Evolutionary conservation across 345 rosid species (phyloP).

Genomic region (Lenwebbia sp.): DNA sequence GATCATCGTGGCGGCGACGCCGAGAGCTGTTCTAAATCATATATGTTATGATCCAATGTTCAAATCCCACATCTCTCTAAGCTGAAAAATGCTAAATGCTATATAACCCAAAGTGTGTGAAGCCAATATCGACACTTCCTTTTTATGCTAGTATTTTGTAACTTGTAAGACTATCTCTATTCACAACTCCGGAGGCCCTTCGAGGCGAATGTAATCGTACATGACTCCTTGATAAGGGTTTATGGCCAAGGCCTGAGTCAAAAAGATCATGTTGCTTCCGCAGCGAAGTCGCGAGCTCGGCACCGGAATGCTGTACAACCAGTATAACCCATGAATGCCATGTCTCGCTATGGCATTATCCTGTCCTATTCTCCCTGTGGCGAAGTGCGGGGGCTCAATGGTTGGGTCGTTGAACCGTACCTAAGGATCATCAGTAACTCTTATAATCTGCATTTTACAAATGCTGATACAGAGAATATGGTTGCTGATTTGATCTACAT

Average conservation of each 20-base stretch:
- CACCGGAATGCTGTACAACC: conserved; percentile 43
- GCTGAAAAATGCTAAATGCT: neutral
- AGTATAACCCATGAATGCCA: conserved; percentile 76
- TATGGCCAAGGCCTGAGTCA: conserved; percentile 41
- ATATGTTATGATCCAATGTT: neutral
- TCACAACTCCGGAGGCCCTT: conserved; percentile 29
- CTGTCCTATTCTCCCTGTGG: conserved; percentile 44
- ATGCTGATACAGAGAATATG: neutral
- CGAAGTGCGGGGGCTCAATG: conserved; percentile 15
- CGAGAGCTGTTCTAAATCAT: neutral
- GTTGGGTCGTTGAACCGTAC: conserved; percentile 39
- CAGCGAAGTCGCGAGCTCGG: conserved; percentile 17
- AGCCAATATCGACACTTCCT: neutral
- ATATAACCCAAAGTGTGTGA: neutral
- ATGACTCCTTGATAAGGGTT: conserved; percentile 46
- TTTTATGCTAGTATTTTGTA: neutral
- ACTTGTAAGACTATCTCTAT: neutral
- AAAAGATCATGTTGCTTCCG: conserved; percentile 47
- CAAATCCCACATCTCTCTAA: neutral
- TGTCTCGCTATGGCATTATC: conserved; percentile 84
- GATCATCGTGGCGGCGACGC: neutral
- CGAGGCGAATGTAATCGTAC: conserved; percentile 84
- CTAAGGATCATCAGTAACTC: conserved; percentile 7
- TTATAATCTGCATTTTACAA: neutral
- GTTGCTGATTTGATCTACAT: neutral